Evolutionary conservation across 805 yeast species (phyloP).

Genomic region (Suhomyces sp.): DNA sequence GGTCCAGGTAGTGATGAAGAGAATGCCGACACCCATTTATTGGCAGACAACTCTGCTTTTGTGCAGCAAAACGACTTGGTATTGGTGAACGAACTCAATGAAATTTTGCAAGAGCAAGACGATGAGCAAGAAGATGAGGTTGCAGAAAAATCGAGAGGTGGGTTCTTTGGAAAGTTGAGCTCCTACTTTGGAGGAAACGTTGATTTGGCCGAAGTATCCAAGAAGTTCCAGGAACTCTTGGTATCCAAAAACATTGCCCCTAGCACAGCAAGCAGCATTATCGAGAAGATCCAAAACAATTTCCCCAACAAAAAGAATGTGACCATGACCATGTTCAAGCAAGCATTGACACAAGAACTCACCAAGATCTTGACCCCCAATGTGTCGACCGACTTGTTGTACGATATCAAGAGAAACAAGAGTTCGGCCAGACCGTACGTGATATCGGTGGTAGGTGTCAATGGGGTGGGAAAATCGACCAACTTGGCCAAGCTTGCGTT

Average conservation of each 20-base stretch:
- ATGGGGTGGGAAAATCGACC: slow-evolving; percentile 97
- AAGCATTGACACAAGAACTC: slow-evolving; percentile 60
- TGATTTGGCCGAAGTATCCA: slow-evolving; percentile 60
- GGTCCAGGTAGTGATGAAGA: slow-evolving; percentile 9
- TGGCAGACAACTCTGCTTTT: slow-evolving; percentile 33
- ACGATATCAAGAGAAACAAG: slow-evolving; percentile 61
- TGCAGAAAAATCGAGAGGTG: slow-evolving; percentile 15
- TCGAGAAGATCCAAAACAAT: slow-evolving; percentile 65
- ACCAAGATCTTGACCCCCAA: slow-evolving; percentile 86
- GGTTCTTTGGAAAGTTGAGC: slow-evolving; percentile 33
- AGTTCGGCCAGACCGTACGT: slow-evolving; percentile 66
- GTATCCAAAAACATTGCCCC: slow-evolving; percentile 89
- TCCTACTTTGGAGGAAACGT: slow-evolving; percentile 37
- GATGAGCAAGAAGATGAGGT: slow-evolving; percentile 23
- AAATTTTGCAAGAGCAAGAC: slow-evolving; percentile 32
- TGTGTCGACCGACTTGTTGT: slow-evolving; percentile 80
- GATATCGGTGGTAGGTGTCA: slow-evolving; percentile 96
- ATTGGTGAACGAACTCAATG: slow-evolving; percentile 39
- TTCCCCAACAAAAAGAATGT: slow-evolving; percentile 69
- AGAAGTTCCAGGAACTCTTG: slow-evolving; percentile 69
- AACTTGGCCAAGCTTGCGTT: slow-evolving; percentile 91
- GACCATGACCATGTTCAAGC: slow-evolving; percentile 64
- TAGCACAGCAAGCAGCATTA: slow-evolving; percentile 72
- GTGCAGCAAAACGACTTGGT: slow-evolving; percentile 37
- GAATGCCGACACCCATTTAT: slow-evolving; percentile 1